Evolutionary conservation across 2,329 filamentous ascomycete species (phyloP).

Genomic region (Calonectria hongkongensis): DNA sequence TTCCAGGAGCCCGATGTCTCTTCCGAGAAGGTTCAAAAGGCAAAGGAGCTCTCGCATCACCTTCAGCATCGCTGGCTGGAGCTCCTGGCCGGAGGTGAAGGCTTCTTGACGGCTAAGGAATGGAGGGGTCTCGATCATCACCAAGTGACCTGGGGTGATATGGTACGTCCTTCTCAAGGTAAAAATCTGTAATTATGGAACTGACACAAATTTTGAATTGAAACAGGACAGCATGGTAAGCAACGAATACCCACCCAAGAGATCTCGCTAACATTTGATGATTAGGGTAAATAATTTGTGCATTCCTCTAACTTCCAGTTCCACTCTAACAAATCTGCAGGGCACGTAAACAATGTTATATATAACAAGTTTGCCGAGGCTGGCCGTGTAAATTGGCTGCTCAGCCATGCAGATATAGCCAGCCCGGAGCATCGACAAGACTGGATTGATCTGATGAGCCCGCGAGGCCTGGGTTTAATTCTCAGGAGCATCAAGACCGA

Average conservation of each 20-base stretch:
- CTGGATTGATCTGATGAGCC: conserved; percentile 83
- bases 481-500: conserved; percentile 86
- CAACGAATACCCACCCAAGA: conserved; percentile 21
- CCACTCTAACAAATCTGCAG: conserved; percentile 44
- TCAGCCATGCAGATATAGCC: conserved; percentile 78
- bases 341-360: conserved; percentile 89
- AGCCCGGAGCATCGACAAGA: conserved; percentile 76
- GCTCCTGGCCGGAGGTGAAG: conserved; percentile 83
- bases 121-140: conserved; percentile 79
- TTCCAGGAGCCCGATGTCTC: conserved; percentile 20
- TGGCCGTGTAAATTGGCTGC: conserved; percentile 85
- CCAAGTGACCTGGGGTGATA: conserved; percentile 88
- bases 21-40: conserved; percentile 27
- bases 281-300: conserved; percentile 35
- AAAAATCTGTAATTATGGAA: no score
- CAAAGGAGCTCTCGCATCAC: conserved; percentile 41
- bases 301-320: not conserved
- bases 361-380: conserved; percentile 91
- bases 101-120: conserved; percentile 78
- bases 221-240: conserved; percentile 72
- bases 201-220: no score
- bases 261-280: conserved; percentile 7
- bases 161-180: conserved; percentile 73
- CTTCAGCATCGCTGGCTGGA: conserved; percentile 78
- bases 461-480: conserved; percentile 82